Percentiles rank a stretch among this genome's conserved stretches.
phyloP scores from a whole-genome alignment of 1,284 basidiomycete genomes.

The Vanrija sp. region DNA sequence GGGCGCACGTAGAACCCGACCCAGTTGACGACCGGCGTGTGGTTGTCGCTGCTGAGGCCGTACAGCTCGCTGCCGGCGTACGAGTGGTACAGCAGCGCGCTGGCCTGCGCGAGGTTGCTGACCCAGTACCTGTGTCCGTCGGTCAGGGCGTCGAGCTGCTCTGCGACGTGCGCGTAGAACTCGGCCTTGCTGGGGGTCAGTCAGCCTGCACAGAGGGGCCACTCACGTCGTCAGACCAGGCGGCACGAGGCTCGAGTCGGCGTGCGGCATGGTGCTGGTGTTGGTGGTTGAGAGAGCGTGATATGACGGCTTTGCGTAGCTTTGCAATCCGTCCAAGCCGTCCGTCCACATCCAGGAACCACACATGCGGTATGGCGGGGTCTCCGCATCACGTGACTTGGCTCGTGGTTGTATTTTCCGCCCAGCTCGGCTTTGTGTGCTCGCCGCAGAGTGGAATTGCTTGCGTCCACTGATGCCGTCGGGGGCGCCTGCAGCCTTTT shows the following conservation, averaged over 20 bases:
- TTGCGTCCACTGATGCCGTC: too few species aligned
- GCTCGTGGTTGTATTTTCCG: too few species aligned
- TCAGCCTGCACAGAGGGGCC: too few species aligned
- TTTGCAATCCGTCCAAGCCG: too few species aligned
- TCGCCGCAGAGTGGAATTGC: too few species aligned
- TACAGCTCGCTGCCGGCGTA: conserved; percentile 64
- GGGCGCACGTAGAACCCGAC: conserved; percentile 77
- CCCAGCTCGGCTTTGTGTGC: too few species aligned
- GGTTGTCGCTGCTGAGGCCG: conserved; percentile 47
- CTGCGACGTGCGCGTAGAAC: conserved; percentile 71
- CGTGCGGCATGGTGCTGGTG: conserved; percentile 67
- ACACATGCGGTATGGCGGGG: too few species aligned
- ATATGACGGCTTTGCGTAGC: too few species aligned
- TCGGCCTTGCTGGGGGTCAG: conserved; percentile 54
- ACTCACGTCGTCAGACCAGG: conserved; percentile 57
- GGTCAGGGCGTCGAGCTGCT: conserved; percentile 61
- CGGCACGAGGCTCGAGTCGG: conserved; percentile 71
- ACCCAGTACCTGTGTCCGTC: conserved; percentile 74
- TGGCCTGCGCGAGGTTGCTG: conserved; percentile 77
- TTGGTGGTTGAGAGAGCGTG: too few species aligned
- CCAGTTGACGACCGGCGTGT: conserved; percentile 74
- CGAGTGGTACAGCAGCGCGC: conserved; percentile 72
- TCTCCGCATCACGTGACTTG: too few species aligned
- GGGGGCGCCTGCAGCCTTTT: too few species aligned
- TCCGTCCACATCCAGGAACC: too few species aligned